phyloP scores from a whole-genome alignment of 2,329 filamentous ascomycete species.

The Colletotrichum abscissum region DNA sequence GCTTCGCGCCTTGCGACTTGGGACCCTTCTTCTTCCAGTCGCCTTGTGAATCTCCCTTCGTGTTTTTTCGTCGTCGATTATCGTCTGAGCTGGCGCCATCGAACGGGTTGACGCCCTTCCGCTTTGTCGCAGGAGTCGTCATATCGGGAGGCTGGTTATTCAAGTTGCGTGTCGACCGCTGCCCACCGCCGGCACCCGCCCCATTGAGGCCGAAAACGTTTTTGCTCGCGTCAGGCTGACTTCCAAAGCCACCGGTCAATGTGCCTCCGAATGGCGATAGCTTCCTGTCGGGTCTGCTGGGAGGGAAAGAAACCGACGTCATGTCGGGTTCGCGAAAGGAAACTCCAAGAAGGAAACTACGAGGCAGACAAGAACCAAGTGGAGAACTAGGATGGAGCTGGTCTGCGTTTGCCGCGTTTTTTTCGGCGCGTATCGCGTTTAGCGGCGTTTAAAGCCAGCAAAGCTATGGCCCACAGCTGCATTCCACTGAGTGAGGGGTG shows the following conservation, averaged over 20 bases:
- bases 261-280: slow-evolving; percentile 16
- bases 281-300: slow-evolving; percentile 27
- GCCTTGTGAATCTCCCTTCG: slow-evolving; percentile 37
- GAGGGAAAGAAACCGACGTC: slow-evolving; percentile 34
- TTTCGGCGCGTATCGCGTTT: slow-evolving; percentile 6
- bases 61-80: slow-evolving; percentile 32
- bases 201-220: slow-evolving; percentile 45
- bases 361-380: slow-evolving; percentile 26
- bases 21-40: slow-evolving; percentile 39
- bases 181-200: slow-evolving; percentile 43
- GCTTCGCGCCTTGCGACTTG: slow-evolving; percentile 17
- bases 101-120: slow-evolving; percentile 41
- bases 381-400: slow-evolving; percentile 36
- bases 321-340: slow-evolving; percentile 28
- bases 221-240: background rate
- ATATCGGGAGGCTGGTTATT: slow-evolving; percentile 40
- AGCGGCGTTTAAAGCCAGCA: background rate
- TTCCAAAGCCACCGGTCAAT: slow-evolving; percentile 24
- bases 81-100: slow-evolving; percentile 39
- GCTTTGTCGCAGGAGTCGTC: slow-evolving; percentile 41
- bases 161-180: slow-evolving; percentile 41
- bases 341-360: slow-evolving; percentile 21
- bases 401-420: slow-evolving; percentile 24
- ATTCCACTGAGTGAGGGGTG: background rate
- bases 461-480: background rate